These are phyloP conservation scores for Colletotrichum sp. DNA, from an alignment of 2,329 filamentous ascomycete genomes.

Conservation along the genomic window DNA sequence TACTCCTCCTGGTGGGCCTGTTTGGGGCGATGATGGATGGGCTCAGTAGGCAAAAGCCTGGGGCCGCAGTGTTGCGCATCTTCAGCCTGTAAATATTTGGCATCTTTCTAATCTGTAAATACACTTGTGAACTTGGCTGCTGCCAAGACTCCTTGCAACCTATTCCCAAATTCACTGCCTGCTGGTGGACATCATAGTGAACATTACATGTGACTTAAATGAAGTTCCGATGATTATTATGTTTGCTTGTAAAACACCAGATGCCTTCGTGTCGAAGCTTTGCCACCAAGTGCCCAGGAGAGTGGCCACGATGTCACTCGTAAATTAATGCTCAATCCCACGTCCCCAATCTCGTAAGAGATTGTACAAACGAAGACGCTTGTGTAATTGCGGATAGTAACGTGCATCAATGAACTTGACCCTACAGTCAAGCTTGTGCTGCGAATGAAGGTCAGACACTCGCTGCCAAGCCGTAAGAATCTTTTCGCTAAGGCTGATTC, in stretches of 20 bases:
- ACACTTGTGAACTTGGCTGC: neutral
- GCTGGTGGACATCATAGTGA: neutral
- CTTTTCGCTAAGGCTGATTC: neutral
- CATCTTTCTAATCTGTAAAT: neutral
- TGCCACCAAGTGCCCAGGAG: too few relatives aligned
- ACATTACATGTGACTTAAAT: neutral
- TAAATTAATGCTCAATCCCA: neutral
- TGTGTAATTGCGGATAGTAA: too few relatives aligned
- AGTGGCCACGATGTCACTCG: neutral
- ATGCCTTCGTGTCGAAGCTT: neutral
- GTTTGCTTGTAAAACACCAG: neutral
- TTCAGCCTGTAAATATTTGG: neutral
- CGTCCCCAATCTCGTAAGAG: neutral
- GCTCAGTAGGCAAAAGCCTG: neutral
- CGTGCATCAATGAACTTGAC: neutral
- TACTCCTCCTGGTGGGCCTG: slow-evolving; percentile 26
- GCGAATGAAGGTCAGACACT: neutral
- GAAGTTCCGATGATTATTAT: neutral
- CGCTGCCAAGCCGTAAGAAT: neutral
- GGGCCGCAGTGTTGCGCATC: neutral
- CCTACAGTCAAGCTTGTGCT: neutral
- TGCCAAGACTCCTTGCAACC: neutral
- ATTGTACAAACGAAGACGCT: neutral
- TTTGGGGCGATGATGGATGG: slow-evolving; percentile 24
- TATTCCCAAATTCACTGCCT: neutral